phyloP scores from a whole-genome alignment of 2,329 filamentous ascomycete species.

The Microascus cirrosus region DNA sequence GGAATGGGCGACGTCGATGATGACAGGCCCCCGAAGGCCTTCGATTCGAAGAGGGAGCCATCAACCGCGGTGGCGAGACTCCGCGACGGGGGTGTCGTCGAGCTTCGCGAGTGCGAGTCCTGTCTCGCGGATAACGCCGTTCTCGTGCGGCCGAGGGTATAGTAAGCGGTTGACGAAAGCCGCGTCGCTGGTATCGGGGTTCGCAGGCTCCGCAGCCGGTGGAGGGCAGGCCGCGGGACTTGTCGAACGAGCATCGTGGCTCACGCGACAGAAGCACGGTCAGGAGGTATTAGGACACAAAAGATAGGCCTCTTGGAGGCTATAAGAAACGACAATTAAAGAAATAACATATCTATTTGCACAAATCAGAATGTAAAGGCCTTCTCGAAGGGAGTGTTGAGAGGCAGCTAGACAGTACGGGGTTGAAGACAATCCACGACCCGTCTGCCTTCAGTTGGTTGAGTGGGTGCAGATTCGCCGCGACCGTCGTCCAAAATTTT shows the following conservation, averaged over 20 bases:
- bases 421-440: neutral
- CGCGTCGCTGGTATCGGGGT: neutral
- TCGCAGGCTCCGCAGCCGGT: constrained; percentile 5
- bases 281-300: constrained; percentile 2
- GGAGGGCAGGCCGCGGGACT: constrained; percentile 10
- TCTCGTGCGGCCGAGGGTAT: neutral
- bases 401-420: neutral
- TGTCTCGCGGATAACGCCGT: constrained; percentile 1
- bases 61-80: constrained; percentile 29
- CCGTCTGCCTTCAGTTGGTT: neutral
- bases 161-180: neutral
- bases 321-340: constrained; percentile 10
- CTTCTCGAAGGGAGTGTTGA: constrained; percentile 1
- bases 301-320: constrained; percentile 6
- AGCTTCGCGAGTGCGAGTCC: neutral
- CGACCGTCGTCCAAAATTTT: neutral
- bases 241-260: constrained; percentile 23
- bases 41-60: constrained; percentile 12
- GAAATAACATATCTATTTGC: constrained; percentile 4
- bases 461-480: neutral
- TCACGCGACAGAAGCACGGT: neutral
- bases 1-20: neutral
- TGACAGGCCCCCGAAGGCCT: constrained; percentile 8
- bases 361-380: neutral
- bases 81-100: constrained; percentile 9